phyloP scores from a whole-genome alignment of 2,329 filamentous ascomycete species.

The Hortaea werneckii region DNA sequence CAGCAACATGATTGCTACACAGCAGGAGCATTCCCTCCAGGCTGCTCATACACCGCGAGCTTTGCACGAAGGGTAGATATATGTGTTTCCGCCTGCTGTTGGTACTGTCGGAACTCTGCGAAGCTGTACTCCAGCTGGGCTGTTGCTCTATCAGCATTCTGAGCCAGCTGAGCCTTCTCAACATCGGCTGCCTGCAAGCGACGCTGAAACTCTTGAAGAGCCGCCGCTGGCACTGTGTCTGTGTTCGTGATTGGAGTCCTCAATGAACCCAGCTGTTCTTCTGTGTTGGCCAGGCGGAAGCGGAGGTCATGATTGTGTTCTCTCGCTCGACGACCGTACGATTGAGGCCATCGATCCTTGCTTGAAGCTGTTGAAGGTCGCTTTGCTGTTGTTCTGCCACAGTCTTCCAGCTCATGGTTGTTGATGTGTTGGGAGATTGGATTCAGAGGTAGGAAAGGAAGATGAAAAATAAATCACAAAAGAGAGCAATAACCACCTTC shows the following conservation, averaged over 20 bases:
- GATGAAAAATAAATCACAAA: neutral
- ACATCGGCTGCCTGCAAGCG: neutral
- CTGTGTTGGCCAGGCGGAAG: neutral
- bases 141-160: neutral
- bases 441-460: neutral
- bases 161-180: neutral
- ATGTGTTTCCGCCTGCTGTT: neutral
- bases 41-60: neutral
- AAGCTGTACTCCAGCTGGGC: neutral
- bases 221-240: neutral
- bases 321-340: neutral
- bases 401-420: neutral
- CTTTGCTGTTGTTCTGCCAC: neutral
- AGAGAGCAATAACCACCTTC: neutral
- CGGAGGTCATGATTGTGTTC: neutral
- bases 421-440: neutral
- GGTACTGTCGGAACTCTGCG: neutral
- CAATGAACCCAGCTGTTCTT: neutral
- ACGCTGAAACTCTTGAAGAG: neutral
- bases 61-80: neutral
- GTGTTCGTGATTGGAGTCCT: neutral
- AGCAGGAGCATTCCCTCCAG: too few relatives aligned
- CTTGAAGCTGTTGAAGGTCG: neutral
- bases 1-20: too few relatives aligned
- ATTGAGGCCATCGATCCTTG: neutral